Conservation (phyloP, 768 basidiomycete genomes). For the Rossbeevera mucosa region DNA sequence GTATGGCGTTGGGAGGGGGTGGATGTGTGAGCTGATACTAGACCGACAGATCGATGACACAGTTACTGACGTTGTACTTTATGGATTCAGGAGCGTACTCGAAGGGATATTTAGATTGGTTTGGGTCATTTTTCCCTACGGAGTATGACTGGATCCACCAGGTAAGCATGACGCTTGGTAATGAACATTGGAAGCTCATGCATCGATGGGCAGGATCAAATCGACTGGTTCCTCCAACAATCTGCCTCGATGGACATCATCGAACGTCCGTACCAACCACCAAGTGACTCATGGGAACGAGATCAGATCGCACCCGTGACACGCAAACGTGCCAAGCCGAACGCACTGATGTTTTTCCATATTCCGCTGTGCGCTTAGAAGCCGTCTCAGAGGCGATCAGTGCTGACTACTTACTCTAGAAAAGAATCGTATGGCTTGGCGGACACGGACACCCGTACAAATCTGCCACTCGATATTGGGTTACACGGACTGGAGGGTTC, state of each 20-base stretch:
- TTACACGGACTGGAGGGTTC: conserved; percentile 50
- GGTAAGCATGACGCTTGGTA: conserved; percentile 33
- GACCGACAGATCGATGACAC: conserved; percentile 68
- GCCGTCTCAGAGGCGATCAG: not conserved
- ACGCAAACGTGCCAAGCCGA: conserved; percentile 78
- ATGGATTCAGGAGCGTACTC: conserved; percentile 83
- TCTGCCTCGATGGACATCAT: conserved; percentile 73
- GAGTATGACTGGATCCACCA: conserved; percentile 85
- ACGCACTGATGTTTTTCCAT: conserved; percentile 97
- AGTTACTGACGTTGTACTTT: conserved; percentile 88
- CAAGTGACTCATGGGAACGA: conserved; percentile 65
- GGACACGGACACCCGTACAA: conserved; percentile 59
- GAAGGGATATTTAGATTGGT: conserved; percentile 53
- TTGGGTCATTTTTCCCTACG: conserved; percentile 55
- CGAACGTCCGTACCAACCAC: conserved; percentile 79
- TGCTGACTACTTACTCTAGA: conserved; percentile 33
- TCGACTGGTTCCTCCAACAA: conserved; percentile 85
- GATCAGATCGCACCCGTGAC: conserved; percentile 55
- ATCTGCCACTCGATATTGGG: conserved; percentile 67
- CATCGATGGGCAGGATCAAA: conserved; percentile 49
- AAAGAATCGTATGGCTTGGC: conserved; percentile 70
- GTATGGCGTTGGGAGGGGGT: conserved; percentile 25
- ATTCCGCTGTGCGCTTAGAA: conserved; percentile 71
- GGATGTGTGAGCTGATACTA: conserved; percentile 5
- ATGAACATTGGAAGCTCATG: not conserved